phyloP scores from a whole-genome alignment of 371 early-diverging fungal species.

The Mucor circinelloides region DNA sequence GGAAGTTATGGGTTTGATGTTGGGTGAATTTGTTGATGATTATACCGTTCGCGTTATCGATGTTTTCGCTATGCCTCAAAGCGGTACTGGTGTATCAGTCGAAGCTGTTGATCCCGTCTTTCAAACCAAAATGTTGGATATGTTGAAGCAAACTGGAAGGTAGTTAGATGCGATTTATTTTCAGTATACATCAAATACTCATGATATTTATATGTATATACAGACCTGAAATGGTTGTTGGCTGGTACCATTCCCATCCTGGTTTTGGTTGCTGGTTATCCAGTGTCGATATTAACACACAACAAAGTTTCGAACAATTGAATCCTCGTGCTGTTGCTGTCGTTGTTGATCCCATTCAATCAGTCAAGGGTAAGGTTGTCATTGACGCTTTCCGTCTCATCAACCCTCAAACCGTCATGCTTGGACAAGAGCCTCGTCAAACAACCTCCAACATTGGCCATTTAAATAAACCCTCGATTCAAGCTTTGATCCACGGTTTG shows the following conservation, averaged over 20 bases:
- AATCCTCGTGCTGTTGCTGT: conserved; percentile 99
- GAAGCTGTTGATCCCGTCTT: conserved; percentile 99
- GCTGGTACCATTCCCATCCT: conserved; percentile 99
- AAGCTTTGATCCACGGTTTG: conserved; percentile 98
- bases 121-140: conserved; percentile 99
- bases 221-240: conserved; percentile 99
- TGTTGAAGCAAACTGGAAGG: conserved; percentile 99
- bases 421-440: conserved; percentile 98
- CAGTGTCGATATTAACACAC: conserved; percentile 99
- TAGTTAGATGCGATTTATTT: conserved; percentile 23
- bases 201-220: no score
- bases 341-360: conserved; percentile 99
- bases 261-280: conserved; percentile 99
- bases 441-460: conserved; percentile 99
- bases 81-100: conserved; percentile 99
- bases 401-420: conserved; percentile 86
- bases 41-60: conserved; percentile 99
- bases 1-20: conserved; percentile 99
- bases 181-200: neutral
- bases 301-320: conserved; percentile 97
- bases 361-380: conserved; percentile 99
- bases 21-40: conserved; percentile 99
- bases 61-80: conserved; percentile 99
- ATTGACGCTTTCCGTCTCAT: conserved; percentile 99
- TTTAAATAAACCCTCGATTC: conserved; percentile 97